phyloP scores from a whole-genome alignment of 495 filamentous ascomycete species.

The Glonium stellatum region DNA sequence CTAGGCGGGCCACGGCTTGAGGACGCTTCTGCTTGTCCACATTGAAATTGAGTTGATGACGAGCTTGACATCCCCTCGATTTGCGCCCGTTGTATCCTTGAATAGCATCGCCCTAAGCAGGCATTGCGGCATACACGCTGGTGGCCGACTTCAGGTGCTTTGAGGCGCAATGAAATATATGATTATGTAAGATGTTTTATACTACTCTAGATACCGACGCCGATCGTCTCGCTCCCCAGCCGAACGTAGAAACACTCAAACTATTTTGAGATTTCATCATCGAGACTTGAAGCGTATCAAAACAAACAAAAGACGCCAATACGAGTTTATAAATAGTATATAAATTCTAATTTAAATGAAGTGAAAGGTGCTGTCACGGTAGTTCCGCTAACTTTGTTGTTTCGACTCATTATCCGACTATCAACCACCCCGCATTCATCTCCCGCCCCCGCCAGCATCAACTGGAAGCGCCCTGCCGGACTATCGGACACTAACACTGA shows the following conservation, averaged over 20 bases:
- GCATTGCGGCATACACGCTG: background rate
- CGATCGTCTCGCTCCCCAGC: background rate
- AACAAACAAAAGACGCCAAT: no score
- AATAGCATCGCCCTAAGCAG: slow-evolving; percentile 1
- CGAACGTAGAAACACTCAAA: background rate
- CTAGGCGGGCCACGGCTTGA: slow-evolving; percentile 29
- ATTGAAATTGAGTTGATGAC: slow-evolving; percentile 30
- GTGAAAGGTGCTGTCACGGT: no score
- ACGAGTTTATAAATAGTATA: no score
- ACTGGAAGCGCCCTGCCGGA: background rate
- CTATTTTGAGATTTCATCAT: no score
- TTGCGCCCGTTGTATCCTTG: background rate
- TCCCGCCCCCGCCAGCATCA: no score
- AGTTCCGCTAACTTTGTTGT: no score
- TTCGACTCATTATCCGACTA: no score
- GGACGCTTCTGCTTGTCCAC: slow-evolving; percentile 33
- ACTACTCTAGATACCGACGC: no score
- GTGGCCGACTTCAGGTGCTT: background rate
- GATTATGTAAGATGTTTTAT: background rate
- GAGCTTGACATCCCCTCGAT: slow-evolving; percentile 36
- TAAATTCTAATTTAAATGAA: no score
- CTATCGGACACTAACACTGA: background rate
- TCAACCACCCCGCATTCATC: no score
- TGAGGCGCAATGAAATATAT: background rate
- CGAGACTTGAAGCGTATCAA: no score